Base-by-base conservation (phyloP, 192 early-diverging fungal genomes). In the Umbelopsis sp. region DNA sequence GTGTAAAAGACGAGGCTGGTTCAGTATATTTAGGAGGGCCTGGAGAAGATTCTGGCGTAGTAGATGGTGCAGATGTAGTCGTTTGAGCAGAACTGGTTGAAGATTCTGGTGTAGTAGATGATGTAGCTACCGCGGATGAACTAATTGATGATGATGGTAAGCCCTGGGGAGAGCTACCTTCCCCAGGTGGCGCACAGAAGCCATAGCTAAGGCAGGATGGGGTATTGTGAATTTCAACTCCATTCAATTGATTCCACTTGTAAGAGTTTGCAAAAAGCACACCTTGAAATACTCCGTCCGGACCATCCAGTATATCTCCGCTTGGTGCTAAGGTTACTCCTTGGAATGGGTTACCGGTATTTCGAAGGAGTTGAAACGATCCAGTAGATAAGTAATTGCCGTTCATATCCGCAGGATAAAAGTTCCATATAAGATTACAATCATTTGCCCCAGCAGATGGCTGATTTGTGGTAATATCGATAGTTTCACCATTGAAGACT, bases 341-440 rank as follows among this genome's bases (percentile, higher is more conserved):
- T 55, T 23, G 22, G 16, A 70, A 44, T n/a, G 49, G 68, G 23
- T 35, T 35, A 22, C 68, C 68, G 16, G 52, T 70, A 35, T 70
- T 35, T 55, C 68, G 11, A 55, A 27, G 6, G 10, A 50, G 12
- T 0, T 35, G 55, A 22, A 45, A 55, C 2, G 33, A 55, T 45
- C 22, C 41, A 20, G 25, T 16, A 22, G 35, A 1, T 7, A 11
- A 5, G 23, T 35, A 70, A 58, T 3, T 27, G 16, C 68, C 68
- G 1, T 37, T 13, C 18, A 2, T 4, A 30, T 70, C 50, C 13
- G 45, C 35, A 0, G 68, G 68, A 55, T 70, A 70, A 41, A 70
- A 70, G 18, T 70, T 70, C 37, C 49, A 70, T 35, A 70, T 6
- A 11, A 51, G 33, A 45, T 41, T 52, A 35, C 68, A 70, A 16